Evolutionary conservation across 2,329 filamentous ascomycete species (phyloP).

Genomic region (Phyllosticta citriasiana): DNA sequence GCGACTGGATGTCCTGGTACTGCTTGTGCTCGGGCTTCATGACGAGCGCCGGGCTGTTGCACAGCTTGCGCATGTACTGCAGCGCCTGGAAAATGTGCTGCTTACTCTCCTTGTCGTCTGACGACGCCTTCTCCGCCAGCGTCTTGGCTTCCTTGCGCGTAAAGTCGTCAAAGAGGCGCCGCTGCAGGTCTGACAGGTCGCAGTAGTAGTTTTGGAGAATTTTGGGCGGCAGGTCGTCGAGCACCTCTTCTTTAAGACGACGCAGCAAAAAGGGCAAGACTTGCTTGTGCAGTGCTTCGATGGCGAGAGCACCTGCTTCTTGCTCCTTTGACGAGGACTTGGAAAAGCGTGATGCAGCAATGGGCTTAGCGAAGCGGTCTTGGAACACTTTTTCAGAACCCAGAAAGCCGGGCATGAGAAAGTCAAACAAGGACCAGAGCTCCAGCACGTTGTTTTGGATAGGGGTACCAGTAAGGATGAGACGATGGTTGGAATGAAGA

Average conservation of each 20-base stretch:
- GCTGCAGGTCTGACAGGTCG: conserved; percentile 88
- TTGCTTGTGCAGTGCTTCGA: conserved; percentile 97
- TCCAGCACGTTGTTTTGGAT: conserved; percentile 98
- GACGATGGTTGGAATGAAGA: conserved; percentile 79
- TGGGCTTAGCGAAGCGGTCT: conserved; percentile 89
- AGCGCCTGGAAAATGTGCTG: conserved; percentile 98
- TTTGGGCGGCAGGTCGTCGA: conserved; percentile 93
- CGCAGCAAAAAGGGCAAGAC: conserved; percentile 92
- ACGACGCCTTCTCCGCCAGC: conserved; percentile 70
- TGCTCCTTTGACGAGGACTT: conserved; percentile 98
- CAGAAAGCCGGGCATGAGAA: conserved; percentile 96
- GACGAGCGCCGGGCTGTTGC: conserved; percentile 92
- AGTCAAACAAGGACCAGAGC: conserved; percentile 96
- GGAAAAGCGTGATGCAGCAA: conserved; percentile 85
- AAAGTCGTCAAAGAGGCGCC: conserved; percentile 93
- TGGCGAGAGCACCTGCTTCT: conserved; percentile 88
- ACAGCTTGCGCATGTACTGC: conserved; percentile 99
- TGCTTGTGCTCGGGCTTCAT: conserved; percentile 89
- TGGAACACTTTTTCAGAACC: conserved; percentile 95
- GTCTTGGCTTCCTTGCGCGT: conserved; percentile 86
- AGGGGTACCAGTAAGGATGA: conserved; percentile 92
- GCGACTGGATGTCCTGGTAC: conserved; percentile 77
- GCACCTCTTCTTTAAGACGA: conserved; percentile 92
- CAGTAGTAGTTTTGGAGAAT: conserved; percentile 99
- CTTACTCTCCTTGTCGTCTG: conserved; percentile 79